Evolutionary conservation across 495 filamentous ascomycete genomes (phyloP), one percentile per base, ranked within the genome.

Genomic region (Lindgomyces ingoldianus): DNA sequence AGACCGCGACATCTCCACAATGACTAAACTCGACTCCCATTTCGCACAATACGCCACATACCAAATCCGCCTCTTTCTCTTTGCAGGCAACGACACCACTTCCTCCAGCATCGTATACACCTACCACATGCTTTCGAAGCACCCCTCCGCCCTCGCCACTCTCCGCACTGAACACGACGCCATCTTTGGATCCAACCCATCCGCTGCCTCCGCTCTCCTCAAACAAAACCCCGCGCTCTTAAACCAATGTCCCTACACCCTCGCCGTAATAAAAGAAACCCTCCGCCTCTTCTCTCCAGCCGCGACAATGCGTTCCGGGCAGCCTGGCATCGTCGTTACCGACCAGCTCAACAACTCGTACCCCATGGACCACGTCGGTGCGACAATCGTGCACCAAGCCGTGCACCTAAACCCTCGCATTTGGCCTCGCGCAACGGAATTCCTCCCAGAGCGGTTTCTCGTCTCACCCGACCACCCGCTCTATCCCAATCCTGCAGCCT

Each of bases 11-110:
- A 3, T 21, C 2, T 9, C 10, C 12, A 22, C 3, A 21, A 41
- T 1, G 19, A 33, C n/a, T 1, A 10, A 48, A 47, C 11, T 60
- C 10, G 59, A 62, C n/a, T 3, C 11, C 25, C 2, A 44, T 21
- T 62, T 62, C 22, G 12, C 29, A 6, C 4, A 25, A 36, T 44
- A 19, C 50, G 61, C 55, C 4, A 21, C 27, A 2, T 16, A 44
- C 22, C 65, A 68, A 18, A 24, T 68, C 3, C 26, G 53, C 1
- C 50, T 74, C 0, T 81, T 81, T 64, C 68, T 81, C n/a, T 77
- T 79, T 30, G 79, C 76, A 3, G 80, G 80, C 30, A 77, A 81
- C 62, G 80, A 82, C 68, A 80, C 80, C 4, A 81, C 80, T 8
- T 65, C 71, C 39, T 75, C 75, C 60, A 57, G 74, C 1, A 61